Percentiles rank a stretch among this genome's conserved stretches.
phyloP scores from a whole-genome alignment of 306 rosid genomes.

The Geum urbanum region DNA sequence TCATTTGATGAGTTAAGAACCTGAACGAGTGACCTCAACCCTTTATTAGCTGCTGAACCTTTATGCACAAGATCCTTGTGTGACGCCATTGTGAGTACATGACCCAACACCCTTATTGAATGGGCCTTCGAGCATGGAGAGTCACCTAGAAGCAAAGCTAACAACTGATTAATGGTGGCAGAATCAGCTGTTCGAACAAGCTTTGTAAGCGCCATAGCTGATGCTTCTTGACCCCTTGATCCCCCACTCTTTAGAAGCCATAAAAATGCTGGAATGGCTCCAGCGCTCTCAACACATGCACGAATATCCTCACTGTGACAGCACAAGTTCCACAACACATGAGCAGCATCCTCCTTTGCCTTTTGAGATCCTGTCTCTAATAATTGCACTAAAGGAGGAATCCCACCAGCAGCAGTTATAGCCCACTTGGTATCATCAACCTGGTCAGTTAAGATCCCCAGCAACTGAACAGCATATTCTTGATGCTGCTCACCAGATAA shows the following conservation, averaged over 20 bases:
- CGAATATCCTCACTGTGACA: constrained; percentile 97
- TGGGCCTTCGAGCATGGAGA: constrained; percentile 73
- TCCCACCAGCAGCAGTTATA: constrained; percentile 97
- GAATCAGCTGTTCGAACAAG: constrained; percentile 84
- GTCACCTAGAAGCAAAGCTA: constrained; percentile 83
- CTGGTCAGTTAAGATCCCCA: constrained; percentile 76
- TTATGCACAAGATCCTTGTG: constrained; percentile 63
- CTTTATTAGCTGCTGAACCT: constrained; percentile 82
- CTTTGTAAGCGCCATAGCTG: constrained; percentile 83
- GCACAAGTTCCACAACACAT: constrained; percentile 87
- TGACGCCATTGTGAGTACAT: constrained; percentile 74
- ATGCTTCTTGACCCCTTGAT: constrained; percentile 80
- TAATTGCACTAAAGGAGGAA: constrained; percentile 91
- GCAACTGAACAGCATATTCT: constrained; percentile 86
- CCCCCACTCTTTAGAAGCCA: constrained; percentile 92
- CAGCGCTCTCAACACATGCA: constrained; percentile 77
- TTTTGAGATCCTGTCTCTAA: constrained; percentile 88
- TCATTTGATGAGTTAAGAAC: constrained; percentile 75
- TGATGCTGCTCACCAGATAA: constrained; percentile 95
- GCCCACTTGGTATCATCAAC: constrained; percentile 99
- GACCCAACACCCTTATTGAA: constrained; percentile 76
- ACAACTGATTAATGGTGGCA: constrained; percentile 79
- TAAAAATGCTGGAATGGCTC: constrained; percentile 75
- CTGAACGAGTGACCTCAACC: constrained; percentile 78
- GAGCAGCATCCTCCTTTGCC: constrained; percentile 94